Percentiles rank a stretch among this genome's conserved stretches.
Evolutionary conservation across 495 filamentous ascomycete species (phyloP).

Genomic region (Podospora anserina): DNA sequence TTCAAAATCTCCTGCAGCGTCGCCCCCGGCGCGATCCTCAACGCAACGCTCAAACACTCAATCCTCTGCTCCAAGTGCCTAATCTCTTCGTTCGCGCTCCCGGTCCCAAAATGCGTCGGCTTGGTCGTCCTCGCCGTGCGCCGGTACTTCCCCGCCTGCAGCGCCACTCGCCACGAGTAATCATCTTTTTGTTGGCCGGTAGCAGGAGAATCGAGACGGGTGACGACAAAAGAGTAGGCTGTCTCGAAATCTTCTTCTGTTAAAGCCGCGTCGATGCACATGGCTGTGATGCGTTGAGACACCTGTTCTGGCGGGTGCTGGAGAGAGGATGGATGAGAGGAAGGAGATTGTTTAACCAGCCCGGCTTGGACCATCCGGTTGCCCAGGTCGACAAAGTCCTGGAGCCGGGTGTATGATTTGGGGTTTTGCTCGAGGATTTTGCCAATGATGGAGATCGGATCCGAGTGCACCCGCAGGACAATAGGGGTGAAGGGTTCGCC

Average conservation of each 20-base stretch:
- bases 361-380: conserved; percentile 72
- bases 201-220: conserved; percentile 43
- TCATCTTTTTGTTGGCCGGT: conserved; percentile 53
- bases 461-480: conserved; percentile 77
- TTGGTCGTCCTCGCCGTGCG: conserved; percentile 44
- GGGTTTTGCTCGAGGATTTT: conserved; percentile 87
- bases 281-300: conserved; percentile 63
- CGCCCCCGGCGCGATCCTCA: conserved; percentile 73
- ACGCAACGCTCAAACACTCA: conserved; percentile 82
- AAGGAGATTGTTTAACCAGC: conserved; percentile 34
- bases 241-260: conserved; percentile 91
- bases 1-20: conserved; percentile 81
- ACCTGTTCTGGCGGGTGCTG: conserved; percentile 25
- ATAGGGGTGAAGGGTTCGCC: conserved; percentile 91
- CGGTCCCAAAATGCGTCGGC: conserved; percentile 53
- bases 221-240: conserved; percentile 92
- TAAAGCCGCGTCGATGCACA: conserved; percentile 86
- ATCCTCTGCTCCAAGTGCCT: conserved; percentile 77
- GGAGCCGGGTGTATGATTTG: conserved; percentile 79
- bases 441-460: conserved; percentile 78
- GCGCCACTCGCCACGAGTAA: conserved; percentile 87
- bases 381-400: conserved; percentile 78
- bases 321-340: conserved; percentile 44
- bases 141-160: conserved; percentile 80
- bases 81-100: conserved; percentile 53